Conservation (phyloP, 139 green algal species). For the Ettlia oleoabundans region DNA sequence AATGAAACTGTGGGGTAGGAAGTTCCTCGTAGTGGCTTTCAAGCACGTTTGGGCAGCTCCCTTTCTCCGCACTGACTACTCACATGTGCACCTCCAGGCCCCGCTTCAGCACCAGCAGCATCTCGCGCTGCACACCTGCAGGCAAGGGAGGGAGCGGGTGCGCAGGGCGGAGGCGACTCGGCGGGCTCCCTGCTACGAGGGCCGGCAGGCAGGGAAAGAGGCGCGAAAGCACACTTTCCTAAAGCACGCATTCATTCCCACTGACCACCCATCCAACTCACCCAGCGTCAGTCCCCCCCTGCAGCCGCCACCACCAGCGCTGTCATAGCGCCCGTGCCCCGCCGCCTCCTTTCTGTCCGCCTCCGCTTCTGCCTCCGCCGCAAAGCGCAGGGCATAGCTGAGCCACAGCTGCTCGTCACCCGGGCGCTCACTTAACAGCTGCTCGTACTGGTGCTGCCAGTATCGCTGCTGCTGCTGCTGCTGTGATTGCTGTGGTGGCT, state of each 20-base stretch:
- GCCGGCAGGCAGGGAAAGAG: not conserved
- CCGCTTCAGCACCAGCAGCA: slow-evolving; percentile 27
- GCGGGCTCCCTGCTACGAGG: too few species aligned
- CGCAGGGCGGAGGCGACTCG: too few species aligned
- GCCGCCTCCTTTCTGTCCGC: too few species aligned
- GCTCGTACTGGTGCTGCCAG: slow-evolving; percentile 27
- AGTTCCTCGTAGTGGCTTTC: too few species aligned
- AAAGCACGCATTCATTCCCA: too few species aligned
- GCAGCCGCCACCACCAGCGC: too few species aligned
- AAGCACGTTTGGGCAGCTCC: too few species aligned
- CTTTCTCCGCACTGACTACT: too few species aligned
- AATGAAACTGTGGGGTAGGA: too few species aligned
- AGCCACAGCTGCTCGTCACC: slow-evolving; percentile 11
- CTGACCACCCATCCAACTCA: too few species aligned
- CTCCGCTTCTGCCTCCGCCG: not conserved
- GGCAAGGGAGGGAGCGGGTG: not conserved
- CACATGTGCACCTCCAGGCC: slow-evolving; percentile 23
- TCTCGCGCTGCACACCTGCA: not conserved
- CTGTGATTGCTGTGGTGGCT: not conserved
- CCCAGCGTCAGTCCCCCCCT: too few species aligned
- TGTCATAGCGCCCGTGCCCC: too few species aligned
- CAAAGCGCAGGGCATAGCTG: slow-evolving; percentile 10
- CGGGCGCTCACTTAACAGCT: not conserved
- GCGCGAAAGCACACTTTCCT: not conserved
- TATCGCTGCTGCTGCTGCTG: not conserved